These are phyloP conservation scores for Rhodamnia argentea DNA, from an alignment of 345 rosid genomes.

Conservation along the genomic window DNA sequence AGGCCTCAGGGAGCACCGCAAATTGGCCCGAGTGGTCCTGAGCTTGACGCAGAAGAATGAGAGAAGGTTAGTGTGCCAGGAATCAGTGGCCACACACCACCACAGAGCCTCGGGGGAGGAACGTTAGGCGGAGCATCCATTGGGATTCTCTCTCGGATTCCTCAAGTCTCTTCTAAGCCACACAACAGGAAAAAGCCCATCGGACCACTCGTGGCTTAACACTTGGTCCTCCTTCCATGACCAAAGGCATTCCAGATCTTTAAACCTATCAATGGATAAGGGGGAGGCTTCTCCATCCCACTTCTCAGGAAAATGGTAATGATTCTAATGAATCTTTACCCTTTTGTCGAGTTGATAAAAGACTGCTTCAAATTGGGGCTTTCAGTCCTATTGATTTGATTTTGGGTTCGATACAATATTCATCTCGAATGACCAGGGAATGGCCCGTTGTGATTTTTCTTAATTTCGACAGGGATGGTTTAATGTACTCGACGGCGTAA, in stretches of 20 bases:
- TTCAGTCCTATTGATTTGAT: not conserved
- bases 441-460: accelerated
- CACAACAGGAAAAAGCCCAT: not conserved
- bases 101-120: not conserved
- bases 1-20: not conserved
- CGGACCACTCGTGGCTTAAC: not conserved
- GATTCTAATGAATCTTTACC: not conserved
- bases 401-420: not conserved
- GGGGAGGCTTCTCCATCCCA: not conserved
- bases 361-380: not conserved
- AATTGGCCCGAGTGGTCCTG: not conserved
- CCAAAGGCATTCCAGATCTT: not conserved
- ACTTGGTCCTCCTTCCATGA: not conserved
- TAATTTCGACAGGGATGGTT: accelerated
- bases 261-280: not conserved
- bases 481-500: not conserved
- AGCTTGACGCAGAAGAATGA: not conserved
- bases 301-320: not conserved
- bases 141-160: not conserved
- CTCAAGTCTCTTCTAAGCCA: not conserved
- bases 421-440: not conserved
- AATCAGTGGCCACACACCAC: not conserved
- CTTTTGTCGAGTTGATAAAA: not conserved
- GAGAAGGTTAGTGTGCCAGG: not conserved
- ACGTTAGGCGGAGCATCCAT: not conserved